phyloP scores from a whole-genome alignment of 2,329 filamentous ascomycete genomes.

The Diaporthe citri region DNA sequence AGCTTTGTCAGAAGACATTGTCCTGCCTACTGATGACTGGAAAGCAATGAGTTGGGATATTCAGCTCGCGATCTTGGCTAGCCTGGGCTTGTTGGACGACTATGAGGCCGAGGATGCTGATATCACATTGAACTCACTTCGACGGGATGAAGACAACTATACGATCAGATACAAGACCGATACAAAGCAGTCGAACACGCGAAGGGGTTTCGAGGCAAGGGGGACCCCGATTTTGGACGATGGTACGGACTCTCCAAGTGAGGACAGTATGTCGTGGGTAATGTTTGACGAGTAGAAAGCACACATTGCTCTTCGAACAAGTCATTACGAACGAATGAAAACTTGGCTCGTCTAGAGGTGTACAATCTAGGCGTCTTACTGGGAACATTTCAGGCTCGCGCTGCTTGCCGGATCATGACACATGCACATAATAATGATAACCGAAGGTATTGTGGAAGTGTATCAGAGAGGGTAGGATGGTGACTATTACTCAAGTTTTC shows the following conservation, averaged over 20 bases:
- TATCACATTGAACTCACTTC: neutral
- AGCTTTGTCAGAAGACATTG: neutral
- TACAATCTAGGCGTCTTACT: too few relatives aligned
- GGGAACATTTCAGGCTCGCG: too few relatives aligned
- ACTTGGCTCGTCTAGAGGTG: too few relatives aligned
- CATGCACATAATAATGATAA: neutral
- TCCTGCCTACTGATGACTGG: neutral
- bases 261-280: neutral
- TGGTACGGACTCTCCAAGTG: neutral
- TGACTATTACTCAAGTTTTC: neutral
- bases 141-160: neutral
- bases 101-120: conserved; percentile 11
- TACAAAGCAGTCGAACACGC: neutral
- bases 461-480: neutral
- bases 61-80: conserved; percentile 6
- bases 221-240: neutral
- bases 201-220: neutral
- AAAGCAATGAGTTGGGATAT: neutral
- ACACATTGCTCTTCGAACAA: neutral
- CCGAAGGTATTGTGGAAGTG: neutral
- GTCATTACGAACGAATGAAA: too few relatives aligned
- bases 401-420: neutral
- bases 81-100: conserved; percentile 5
- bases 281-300: neutral
- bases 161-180: conserved; percentile 8